Percentiles rank a stretch among this genome's conserved stretches.
Evolutionary conservation across 306 rosid species (phyloP).

Genomic region (Spatholobus suberectus): DNA sequence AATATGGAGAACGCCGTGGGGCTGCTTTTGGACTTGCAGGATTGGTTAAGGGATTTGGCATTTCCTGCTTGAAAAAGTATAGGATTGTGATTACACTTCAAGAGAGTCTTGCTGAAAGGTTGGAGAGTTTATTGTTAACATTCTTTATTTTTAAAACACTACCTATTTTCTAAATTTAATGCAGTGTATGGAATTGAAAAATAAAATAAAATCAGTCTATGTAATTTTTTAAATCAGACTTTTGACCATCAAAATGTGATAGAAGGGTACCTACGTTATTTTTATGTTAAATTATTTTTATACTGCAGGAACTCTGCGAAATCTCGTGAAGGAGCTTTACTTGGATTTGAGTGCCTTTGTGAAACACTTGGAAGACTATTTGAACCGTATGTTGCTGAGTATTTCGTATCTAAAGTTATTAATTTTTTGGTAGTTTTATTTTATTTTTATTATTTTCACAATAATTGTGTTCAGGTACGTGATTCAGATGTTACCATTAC

Average conservation of each 20-base stretch:
- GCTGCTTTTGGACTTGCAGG: slow-evolving; percentile 99
- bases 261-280: neutral
- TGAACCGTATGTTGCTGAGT: slow-evolving; percentile 82
- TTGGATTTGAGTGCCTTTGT: slow-evolving; percentile 97
- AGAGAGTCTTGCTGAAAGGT: slow-evolving; percentile 90
- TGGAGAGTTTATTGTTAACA: slow-evolving; percentile 22
- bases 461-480: slow-evolving; percentile 72
- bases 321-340: slow-evolving; percentile 92
- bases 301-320: slow-evolving; percentile 87
- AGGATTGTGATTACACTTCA: slow-evolving; percentile 70
- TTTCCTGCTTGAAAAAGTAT: slow-evolving; percentile 83
- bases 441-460: slow-evolving; percentile 27
- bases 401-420: slow-evolving; percentile 20
- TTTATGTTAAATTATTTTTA: slow-evolving; percentile 20
- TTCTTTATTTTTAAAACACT: neutral
- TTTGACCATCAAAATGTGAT: neutral
- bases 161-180: neutral
- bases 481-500: slow-evolving; percentile 89
- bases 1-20: slow-evolving; percentile 96
- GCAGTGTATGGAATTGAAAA: neutral
- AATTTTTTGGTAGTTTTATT: neutral
- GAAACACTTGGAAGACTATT: slow-evolving; percentile 92
- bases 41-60: slow-evolving; percentile 91
- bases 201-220: neutral
- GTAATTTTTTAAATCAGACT: neutral